A percentile compares a stretch with the other conserved stretches of the same genome.
Evolutionary conservation across 345 rosid species (phyloP).

Genomic region (sweet orange (Citrus sinensis)): DVS_A1.0 CM039163.1:49690501-49691000

Average conservation of each 20-base stretch:
- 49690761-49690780: neutral
- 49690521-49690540: slow-evolving; percentile 22
- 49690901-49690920: neutral
- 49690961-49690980: neutral
- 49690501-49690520: slow-evolving; percentile 23
- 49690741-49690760: slow-evolving; percentile 20
- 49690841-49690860: neutral
- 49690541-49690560: slow-evolving; percentile 34
- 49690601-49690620: neutral
- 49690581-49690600: neutral
- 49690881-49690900: neutral
- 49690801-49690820: too few relatives aligned
- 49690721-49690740: slow-evolving; percentile 33
- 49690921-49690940: neutral
- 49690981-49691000: neutral
- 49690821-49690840: too few relatives aligned
- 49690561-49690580: neutral
- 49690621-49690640: too few relatives aligned
- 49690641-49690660: slow-evolving; percentile 35
- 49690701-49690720: slow-evolving; percentile 43
- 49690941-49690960: neutral
- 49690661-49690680: slow-evolving; percentile 36
- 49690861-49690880: too few relatives aligned
- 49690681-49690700: slow-evolving; percentile 39
- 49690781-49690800: too few relatives aligned